Evolutionary conservation across 768 basidiomycete species (phyloP).

Genomic region (Leccinum longicurvipes): DNA sequence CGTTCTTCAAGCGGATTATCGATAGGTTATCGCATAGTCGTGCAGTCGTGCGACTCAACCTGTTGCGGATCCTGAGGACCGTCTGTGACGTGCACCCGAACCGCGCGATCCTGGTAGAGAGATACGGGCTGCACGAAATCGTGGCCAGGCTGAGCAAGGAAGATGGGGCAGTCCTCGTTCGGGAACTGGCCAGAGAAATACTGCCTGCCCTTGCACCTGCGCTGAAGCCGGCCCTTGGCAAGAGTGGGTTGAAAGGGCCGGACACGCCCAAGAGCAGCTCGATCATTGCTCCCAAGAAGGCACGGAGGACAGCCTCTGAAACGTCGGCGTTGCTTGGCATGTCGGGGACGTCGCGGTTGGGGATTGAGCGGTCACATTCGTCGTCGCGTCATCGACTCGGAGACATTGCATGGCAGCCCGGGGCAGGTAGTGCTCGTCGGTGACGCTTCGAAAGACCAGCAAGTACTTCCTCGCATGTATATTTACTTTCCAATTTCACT

Average conservation of each 20-base stretch:
- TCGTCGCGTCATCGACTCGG: constrained; percentile 52
- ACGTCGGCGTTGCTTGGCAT: constrained; percentile 39
- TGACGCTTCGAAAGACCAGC: constrained; percentile 7
- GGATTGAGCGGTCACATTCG: constrained; percentile 35
- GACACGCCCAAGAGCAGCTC: constrained; percentile 38
- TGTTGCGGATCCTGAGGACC: constrained; percentile 78
- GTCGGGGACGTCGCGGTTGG: constrained; percentile 26
- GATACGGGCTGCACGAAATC: constrained; percentile 76
- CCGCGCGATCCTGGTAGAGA: constrained; percentile 73
- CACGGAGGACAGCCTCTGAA: constrained; percentile 71
- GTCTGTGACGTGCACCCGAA: constrained; percentile 92
- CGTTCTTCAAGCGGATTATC: constrained; percentile 85
- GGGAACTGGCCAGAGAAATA: constrained; percentile 85
- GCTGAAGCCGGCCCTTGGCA: constrained; percentile 48
- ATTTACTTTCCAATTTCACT: constrained; percentile 16
- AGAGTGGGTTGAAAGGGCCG: constrained; percentile 27
- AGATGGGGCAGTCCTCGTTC: constrained; percentile 88
- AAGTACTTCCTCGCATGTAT: constrained; percentile 4
- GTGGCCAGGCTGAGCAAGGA: constrained; percentile 78
- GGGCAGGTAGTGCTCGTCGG: constrained; percentile 15
- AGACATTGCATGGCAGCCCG: constrained; percentile 59
- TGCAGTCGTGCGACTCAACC: constrained; percentile 86
- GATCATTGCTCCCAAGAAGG: constrained; percentile 58
- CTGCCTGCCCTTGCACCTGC: constrained; percentile 73
- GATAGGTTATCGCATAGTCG: constrained; percentile 73